Percentiles rank a stretch among this genome's conserved stretches.
These are phyloP conservation scores for Candida succiphila DNA, from an alignment of 805 yeast species.

Conservation along the genomic window DNA sequence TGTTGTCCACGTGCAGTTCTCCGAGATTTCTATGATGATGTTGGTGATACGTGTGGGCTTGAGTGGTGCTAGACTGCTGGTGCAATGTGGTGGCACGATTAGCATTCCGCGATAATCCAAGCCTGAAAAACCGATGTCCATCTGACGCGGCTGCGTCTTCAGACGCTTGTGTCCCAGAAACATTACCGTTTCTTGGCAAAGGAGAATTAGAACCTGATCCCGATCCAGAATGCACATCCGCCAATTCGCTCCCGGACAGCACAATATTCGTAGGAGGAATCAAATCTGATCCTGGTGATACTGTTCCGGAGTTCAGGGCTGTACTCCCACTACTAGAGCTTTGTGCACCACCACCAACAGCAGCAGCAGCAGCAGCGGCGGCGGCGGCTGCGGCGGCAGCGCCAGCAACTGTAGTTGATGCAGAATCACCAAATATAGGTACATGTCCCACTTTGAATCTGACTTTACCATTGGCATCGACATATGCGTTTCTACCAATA, in stretches of 20 bases:
- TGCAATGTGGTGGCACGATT: background rate
- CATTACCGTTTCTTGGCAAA: background rate
- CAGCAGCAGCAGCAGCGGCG: background rate
- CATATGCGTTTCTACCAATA: conserved; percentile 14
- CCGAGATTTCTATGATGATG: background rate
- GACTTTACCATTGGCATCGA: conserved; percentile 15
- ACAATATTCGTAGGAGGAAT: no score
- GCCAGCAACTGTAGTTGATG: background rate
- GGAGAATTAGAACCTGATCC: background rate
- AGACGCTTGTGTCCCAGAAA: no score
- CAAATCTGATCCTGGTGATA: background rate
- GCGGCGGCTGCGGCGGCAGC: no score
- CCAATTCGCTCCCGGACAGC: no score
- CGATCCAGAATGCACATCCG: no score
- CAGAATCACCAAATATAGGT: background rate
- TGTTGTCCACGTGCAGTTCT: conserved; percentile 8
- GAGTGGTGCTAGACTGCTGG: background rate
- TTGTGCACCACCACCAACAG: no score
- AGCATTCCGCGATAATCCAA: no score
- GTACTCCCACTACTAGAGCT: background rate
- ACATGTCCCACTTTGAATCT: conserved; percentile 12
- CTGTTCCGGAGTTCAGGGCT: background rate
- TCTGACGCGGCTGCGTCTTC: no score
- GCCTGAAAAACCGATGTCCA: no score
- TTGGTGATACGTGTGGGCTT: background rate